A percentile compares a stretch with the other conserved stretches of the same genome.
Evolutionary conservation across 129 eudicot genomes (phyloP).

Genomic region (Helianthus annuus): DNA sequence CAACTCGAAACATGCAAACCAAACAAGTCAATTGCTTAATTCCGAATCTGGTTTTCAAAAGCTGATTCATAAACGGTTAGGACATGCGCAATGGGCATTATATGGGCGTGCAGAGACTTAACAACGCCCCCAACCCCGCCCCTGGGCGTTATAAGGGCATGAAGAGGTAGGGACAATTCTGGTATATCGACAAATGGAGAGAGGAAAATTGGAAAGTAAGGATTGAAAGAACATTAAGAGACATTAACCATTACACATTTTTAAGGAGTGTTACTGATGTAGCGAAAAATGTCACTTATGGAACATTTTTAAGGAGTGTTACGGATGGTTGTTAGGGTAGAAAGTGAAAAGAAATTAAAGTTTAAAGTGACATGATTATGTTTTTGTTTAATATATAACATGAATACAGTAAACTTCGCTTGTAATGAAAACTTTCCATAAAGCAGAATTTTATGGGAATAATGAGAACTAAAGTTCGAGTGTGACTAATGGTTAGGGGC

Average conservation of each 20-base stretch:
- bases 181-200: too few relatives aligned
- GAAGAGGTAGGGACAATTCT: too few relatives aligned
- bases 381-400: background rate
- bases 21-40: background rate
- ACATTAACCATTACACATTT: too few relatives aligned
- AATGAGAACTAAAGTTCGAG: slow-evolving; percentile 13
- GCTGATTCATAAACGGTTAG: background rate
- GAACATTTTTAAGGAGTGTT: too few relatives aligned
- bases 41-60: background rate
- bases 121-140: too few relatives aligned
- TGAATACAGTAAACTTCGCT: slow-evolving; percentile 22
- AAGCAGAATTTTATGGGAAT: slow-evolving; percentile 8
- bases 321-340: background rate
- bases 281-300: too few relatives aligned
- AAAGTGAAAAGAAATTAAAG: background rate
- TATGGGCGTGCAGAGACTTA: too few relatives aligned
- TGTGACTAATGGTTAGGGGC: slow-evolving; percentile 10
- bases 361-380: slow-evolving; percentile 10
- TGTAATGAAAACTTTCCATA: slow-evolving; percentile 19
- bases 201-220: too few relatives aligned
- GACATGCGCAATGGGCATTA: too few relatives aligned
- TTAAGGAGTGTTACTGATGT: too few relatives aligned
- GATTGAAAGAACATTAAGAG: too few relatives aligned
- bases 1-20: background rate
- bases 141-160: too few relatives aligned